Conservation (phyloP, 1,139 yeast species). For the Suhomyces panamericanus region DNA sequence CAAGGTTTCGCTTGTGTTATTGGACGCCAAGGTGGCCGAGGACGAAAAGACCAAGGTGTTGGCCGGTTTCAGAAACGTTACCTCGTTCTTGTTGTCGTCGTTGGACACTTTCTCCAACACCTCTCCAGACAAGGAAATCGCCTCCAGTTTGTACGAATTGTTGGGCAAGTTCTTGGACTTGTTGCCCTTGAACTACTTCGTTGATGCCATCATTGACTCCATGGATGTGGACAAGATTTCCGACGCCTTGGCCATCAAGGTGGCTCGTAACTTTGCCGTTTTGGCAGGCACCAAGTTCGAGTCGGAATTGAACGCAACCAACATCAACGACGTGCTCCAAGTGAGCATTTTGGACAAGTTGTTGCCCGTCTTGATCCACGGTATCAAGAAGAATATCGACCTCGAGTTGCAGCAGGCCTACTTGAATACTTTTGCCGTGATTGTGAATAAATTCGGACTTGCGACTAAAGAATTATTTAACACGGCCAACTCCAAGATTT, state of each 20-base stretch:
- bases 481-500: constrained; percentile 44
- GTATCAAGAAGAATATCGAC: constrained; percentile 41
- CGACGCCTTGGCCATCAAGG: constrained; percentile 35
- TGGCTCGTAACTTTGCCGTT: constrained; percentile 55
- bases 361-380: constrained; percentile 49
- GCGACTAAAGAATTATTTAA: constrained; percentile 29
- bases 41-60: constrained; percentile 33
- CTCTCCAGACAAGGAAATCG: constrained; percentile 21
- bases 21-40: constrained; percentile 44
- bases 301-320: constrained; percentile 46
- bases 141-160: constrained; percentile 41
- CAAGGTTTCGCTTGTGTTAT: constrained; percentile 56
- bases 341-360: constrained; percentile 44
- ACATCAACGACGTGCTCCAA: constrained; percentile 43
- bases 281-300: constrained; percentile 73
- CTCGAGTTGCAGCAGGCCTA: constrained; percentile 63
- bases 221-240: constrained; percentile 47
- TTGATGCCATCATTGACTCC: constrained; percentile 60
- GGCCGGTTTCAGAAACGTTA: constrained; percentile 44
- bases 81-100: constrained; percentile 37
- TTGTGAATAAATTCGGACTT: constrained; percentile 63
- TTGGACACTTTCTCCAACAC: constrained; percentile 33
- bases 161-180: constrained; percentile 64
- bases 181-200: constrained; percentile 74
- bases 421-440: constrained; percentile 64